Percentiles rank a stretch among this genome's conserved stretches.
These are phyloP conservation scores for Solanum dulcamara DNA, from an alignment of 257 asterid genomes.

Conservation along the genomic window DNA sequence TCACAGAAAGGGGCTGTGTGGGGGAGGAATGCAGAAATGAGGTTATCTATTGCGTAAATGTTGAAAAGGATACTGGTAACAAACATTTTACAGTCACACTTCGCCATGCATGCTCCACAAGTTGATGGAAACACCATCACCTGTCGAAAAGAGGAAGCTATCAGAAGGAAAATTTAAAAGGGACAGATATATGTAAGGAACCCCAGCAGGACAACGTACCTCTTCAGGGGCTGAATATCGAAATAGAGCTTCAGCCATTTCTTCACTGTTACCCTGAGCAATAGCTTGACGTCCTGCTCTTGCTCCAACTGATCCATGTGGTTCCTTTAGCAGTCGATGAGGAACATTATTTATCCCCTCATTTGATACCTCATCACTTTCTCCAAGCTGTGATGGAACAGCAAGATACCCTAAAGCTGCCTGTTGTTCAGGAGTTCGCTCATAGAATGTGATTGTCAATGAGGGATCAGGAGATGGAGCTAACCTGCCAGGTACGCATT, in stretches of 20 bases:
- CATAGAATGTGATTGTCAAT: constrained; percentile 68
- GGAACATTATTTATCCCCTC: constrained; percentile 15
- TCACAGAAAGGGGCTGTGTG: not conserved
- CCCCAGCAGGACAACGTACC: constrained; percentile 23
- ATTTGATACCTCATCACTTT: constrained; percentile 17
- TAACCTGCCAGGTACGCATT: constrained; percentile 23
- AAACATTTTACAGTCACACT: constrained; percentile 81
- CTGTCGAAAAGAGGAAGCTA: constrained; percentile 24
- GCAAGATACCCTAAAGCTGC: constrained; percentile 64
- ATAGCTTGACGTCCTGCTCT: constrained; percentile 76
- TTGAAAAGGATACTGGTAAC: constrained; percentile 75
- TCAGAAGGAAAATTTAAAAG: not conserved
- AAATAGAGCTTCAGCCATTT: constrained; percentile 74
- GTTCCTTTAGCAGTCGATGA: constrained; percentile 30
- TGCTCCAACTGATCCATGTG: constrained; percentile 95
- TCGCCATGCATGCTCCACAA: constrained; percentile 73
- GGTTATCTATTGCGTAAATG: not conserved
- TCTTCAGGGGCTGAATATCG: constrained; percentile 94
- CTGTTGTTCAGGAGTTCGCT: constrained; percentile 82
- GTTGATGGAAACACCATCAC: constrained; percentile 92
- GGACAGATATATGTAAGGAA: not conserved
- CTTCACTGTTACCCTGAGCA: constrained; percentile 79
- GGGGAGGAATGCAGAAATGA: not conserved
- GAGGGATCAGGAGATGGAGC: constrained; percentile 91
- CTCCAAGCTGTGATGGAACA: constrained; percentile 37